These are phyloP conservation scores for Glarea lozoyensis DNA, from an alignment of 495 filamentous ascomycete species.

Conservation along the genomic window DNA sequence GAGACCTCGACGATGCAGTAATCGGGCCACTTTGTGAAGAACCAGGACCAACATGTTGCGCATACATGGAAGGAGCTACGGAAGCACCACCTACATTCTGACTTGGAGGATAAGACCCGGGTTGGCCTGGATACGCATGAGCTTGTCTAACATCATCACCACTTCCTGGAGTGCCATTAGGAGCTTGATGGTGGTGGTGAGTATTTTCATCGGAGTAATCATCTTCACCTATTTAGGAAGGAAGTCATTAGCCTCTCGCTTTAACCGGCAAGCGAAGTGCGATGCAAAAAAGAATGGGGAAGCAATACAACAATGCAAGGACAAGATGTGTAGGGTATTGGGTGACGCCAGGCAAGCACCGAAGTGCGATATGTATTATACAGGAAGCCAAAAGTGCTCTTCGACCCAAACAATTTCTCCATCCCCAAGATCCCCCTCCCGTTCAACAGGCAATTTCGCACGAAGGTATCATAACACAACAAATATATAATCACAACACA, in stretches of 20 bases:
- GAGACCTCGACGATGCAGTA: constrained; percentile 11
- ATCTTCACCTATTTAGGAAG: constrained; percentile 30
- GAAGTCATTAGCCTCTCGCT: constrained; percentile 29
- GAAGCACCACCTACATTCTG: constrained; percentile 44
- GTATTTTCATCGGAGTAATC: constrained; percentile 47
- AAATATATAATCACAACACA: constrained; percentile 37
- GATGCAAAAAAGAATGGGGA: constrained; percentile 20
- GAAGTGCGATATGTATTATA: constrained; percentile 24
- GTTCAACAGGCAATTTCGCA: constrained; percentile 17
- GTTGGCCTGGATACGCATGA: constrained; percentile 72
- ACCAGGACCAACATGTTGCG: constrained; percentile 33
- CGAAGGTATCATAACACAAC: constrained; percentile 39
- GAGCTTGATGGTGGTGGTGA: constrained; percentile 53
- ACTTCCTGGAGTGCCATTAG: constrained; percentile 17
- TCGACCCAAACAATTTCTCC: constrained; percentile 1
- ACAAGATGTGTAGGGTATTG: constrained; percentile 29
- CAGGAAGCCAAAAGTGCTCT: constrained; percentile 14
- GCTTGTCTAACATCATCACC: constrained; percentile 57
- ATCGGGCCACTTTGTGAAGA: constrained; percentile 19
- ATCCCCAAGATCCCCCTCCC: constrained; percentile 17
- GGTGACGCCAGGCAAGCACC: constrained; percentile 22
- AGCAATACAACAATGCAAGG: constrained; percentile 23
- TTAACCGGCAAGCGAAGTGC: constrained; percentile 24
- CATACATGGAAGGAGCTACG: constrained; percentile 65
- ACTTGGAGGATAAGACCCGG: constrained; percentile 47